These are phyloP conservation scores for Ophiostoma sp. DNA, from an alignment of 2,329 filamentous ascomycete species.

Conservation along the genomic window DNA sequence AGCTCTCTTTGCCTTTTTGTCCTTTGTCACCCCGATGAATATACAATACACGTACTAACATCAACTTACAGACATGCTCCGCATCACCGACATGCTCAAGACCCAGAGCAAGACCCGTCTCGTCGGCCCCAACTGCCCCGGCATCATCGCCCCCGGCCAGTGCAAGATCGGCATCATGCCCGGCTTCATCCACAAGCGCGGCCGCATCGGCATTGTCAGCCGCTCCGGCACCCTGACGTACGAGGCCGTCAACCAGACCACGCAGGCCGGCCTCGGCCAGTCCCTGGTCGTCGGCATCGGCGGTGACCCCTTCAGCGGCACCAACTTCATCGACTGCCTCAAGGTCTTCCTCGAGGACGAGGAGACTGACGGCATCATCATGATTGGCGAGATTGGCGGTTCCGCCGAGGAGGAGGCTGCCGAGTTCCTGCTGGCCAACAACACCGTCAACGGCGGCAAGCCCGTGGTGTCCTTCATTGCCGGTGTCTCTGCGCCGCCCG, in stretches of 20 bases:
- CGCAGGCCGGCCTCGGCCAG: conserved; percentile 91
- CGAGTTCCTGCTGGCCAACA: conserved; percentile 88
- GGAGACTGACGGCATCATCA: conserved; percentile 98
- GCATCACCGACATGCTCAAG: conserved; percentile 97
- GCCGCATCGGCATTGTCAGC: conserved; percentile 96
- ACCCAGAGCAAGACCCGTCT: conserved; percentile 94
- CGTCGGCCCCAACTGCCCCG: conserved; percentile 96
- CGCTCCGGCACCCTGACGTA: conserved; percentile 97
- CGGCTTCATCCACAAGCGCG: conserved; percentile 99
- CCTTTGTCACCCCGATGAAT: background rate
- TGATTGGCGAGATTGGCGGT: conserved; percentile 99
- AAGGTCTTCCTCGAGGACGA: conserved; percentile 93
- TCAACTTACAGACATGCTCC: conserved; percentile 75
- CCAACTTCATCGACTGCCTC: conserved; percentile 99
- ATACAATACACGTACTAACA: background rate
- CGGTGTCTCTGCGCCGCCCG: conserved; percentile 93
- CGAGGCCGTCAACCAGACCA: conserved; percentile 99
- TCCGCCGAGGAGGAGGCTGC: conserved; percentile 96
- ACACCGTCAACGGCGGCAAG: conserved; percentile 79
- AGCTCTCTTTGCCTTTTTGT: conserved; percentile 31
- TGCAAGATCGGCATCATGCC: conserved; percentile 99
- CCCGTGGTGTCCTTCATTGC: conserved; percentile 97
- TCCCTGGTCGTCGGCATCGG: conserved; percentile 97
- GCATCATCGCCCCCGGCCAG: conserved; percentile 90
- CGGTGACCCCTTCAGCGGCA: conserved; percentile 96